These are phyloP conservation scores for Celoporthe dispersa DNA, from an alignment of 2,329 filamentous ascomycete genomes.

Conservation along the genomic window DNA sequence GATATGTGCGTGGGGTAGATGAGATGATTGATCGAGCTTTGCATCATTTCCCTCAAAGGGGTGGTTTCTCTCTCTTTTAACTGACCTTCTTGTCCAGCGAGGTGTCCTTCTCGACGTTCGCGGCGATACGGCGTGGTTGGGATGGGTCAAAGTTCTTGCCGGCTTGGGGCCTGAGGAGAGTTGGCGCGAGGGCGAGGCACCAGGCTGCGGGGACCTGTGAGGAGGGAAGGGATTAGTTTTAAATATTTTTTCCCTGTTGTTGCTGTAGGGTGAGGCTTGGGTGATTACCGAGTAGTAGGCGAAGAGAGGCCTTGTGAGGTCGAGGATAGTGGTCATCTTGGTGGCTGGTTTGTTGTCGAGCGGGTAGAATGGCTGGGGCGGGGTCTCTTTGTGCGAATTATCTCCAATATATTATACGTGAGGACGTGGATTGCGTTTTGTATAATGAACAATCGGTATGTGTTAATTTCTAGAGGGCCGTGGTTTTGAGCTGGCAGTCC, in stretches of 20 bases:
- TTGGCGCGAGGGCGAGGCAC: conserved; percentile 42
- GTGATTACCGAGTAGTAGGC: conserved; percentile 36
- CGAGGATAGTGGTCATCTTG: conserved; percentile 34
- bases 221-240: background rate
- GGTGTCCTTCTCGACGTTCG: conserved; percentile 39
- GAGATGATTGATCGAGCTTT: too few species aligned
- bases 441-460: too few species aligned
- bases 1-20: background rate
- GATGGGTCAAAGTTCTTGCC: conserved; percentile 44
- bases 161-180: conserved; percentile 38
- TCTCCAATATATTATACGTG: too few species aligned
- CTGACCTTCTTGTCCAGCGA: conserved; percentile 36
- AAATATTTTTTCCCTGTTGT: background rate
- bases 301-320: conserved; percentile 33
- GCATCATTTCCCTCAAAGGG: too few species aligned
- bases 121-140: conserved; percentile 43
- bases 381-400: background rate
- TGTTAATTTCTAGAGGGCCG: too few species aligned
- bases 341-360: conserved; percentile 37
- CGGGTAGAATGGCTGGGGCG: background rate
- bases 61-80: too few species aligned
- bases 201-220: conserved; percentile 48
- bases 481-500: too few species aligned
- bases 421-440: too few species aligned
- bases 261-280: background rate